phyloP scores from a whole-genome alignment of 345 rosid species.

The Linum tenue region DNA sequence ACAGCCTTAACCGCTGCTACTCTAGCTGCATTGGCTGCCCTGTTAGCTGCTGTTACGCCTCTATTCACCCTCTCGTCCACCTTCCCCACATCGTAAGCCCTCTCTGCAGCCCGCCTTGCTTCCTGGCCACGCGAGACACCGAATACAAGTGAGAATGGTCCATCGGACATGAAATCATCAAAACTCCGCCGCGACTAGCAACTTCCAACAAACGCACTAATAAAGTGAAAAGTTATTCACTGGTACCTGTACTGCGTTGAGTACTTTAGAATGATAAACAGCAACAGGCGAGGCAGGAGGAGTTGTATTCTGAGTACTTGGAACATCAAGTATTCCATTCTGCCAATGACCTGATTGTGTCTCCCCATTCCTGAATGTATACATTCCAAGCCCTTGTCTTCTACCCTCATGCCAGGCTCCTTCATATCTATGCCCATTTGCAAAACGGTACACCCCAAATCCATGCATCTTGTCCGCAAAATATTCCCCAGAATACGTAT shows the following conservation, averaged over 20 bases:
- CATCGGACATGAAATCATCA: too few species aligned
- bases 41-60: slow-evolving; percentile 80
- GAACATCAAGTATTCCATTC: slow-evolving; percentile 74
- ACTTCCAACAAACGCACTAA: not conserved
- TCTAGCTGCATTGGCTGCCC: slow-evolving; percentile 87
- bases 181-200: too few species aligned
- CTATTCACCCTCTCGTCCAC: slow-evolving; percentile 86
- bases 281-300: slow-evolving; percentile 61
- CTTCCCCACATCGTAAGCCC: slow-evolving; percentile 77
- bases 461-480: slow-evolving; percentile 99
- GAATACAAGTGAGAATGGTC: not conserved
- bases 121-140: slow-evolving; percentile 41
- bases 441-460: slow-evolving; percentile 77
- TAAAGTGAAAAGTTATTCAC: not conserved
- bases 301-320: slow-evolving; percentile 61
- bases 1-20: slow-evolving; percentile 79
- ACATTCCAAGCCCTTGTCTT: slow-evolving; percentile 96
- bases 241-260: slow-evolving; percentile 78
- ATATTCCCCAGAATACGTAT: slow-evolving; percentile 87
- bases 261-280: slow-evolving; percentile 81
- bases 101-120: slow-evolving; percentile 73
- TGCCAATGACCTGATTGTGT: slow-evolving; percentile 96
- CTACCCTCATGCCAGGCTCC: slow-evolving; percentile 99
- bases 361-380: slow-evolving; percentile 89
- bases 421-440: slow-evolving; percentile 84